Conservation (phyloP, 1,284 basidiomycete species). For the Athelia psychrophila region DNA sequence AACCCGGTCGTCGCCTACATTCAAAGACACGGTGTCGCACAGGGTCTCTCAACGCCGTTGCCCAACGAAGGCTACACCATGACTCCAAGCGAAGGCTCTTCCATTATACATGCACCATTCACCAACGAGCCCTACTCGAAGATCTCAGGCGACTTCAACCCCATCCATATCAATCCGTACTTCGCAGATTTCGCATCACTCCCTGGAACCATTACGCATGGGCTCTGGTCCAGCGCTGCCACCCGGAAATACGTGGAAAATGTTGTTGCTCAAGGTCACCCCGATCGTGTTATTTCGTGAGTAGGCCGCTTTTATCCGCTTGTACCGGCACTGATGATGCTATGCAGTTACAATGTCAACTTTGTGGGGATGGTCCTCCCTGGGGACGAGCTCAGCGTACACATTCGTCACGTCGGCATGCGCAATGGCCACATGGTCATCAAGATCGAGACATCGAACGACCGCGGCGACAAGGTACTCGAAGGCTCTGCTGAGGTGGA, state of each 20-base stretch:
- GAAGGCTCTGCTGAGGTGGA: slow-evolving; percentile 91
- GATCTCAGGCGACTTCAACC: slow-evolving; percentile 96
- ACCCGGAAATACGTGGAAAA: slow-evolving; percentile 93
- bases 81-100: slow-evolving; percentile 52
- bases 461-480: slow-evolving; percentile 86
- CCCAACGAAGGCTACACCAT: slow-evolving; percentile 86
- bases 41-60: slow-evolving; percentile 78
- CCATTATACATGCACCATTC: slow-evolving; percentile 73
- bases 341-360: slow-evolving; percentile 76
- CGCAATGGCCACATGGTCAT: slow-evolving; percentile 91
- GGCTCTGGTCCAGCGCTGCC: slow-evolving; percentile 95
- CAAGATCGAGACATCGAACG: slow-evolving; percentile 87
- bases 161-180: slow-evolving; percentile 99
- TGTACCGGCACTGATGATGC: slow-evolving; percentile 7
- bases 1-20: slow-evolving; percentile 95
- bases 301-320: slow-evolving; percentile 27
- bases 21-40: slow-evolving; percentile 82
- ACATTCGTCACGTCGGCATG: slow-evolving; percentile 90
- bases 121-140: slow-evolving; percentile 96
- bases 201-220: slow-evolving; percentile 97
- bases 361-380: slow-evolving; percentile 99
- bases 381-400: slow-evolving; percentile 84
- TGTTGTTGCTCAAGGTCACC: slow-evolving; percentile 90
- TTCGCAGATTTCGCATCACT: slow-evolving; percentile 93
- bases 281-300: slow-evolving; percentile 85